Evolutionary conservation across 305 asterid genomes (phyloP).

Genomic region (Solanum hybrid): DNA sequence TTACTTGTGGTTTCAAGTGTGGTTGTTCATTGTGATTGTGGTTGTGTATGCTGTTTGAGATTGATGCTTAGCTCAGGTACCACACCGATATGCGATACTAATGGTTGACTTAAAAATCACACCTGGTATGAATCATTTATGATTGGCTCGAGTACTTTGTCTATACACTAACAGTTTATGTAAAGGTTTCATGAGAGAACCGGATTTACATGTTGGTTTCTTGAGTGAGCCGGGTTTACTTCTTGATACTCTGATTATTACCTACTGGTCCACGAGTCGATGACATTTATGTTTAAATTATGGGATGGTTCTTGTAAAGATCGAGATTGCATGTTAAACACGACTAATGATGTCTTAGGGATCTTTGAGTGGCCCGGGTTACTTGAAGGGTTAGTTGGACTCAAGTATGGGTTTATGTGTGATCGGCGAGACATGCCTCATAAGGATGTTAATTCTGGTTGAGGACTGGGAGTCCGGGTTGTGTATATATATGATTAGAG

Average conservation of each 20-base stretch:
- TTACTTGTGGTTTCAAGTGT: not conserved
- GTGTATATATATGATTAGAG: not conserved
- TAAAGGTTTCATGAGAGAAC: not conserved
- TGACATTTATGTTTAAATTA: not conserved
- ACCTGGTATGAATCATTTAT: not conserved
- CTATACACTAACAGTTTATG: not conserved
- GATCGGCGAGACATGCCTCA: not conserved
- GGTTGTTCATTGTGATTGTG: not conserved
- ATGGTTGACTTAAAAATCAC: not conserved
- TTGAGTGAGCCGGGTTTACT: not conserved
- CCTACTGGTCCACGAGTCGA: not conserved
- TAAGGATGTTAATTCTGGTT: not conserved
- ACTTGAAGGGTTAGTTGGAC: not conserved
- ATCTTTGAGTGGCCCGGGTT: not conserved
- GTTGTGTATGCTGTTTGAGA: not conserved
- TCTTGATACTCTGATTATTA: not conserved
- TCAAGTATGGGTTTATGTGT: not conserved
- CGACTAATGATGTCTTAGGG: not conserved
- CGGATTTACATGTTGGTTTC: not conserved
- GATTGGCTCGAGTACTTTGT: not conserved
- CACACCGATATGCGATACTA: not conserved
- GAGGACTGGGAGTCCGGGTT: not conserved
- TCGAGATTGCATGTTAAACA: not conserved
- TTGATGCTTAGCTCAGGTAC: not conserved
- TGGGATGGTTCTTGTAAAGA: not conserved